Percentiles rank a stretch among this genome's conserved stretches.
Conservation (phyloP, 2,329 filamentous ascomycete genomes). For the Aspergillus transmontanensis region DNA sequence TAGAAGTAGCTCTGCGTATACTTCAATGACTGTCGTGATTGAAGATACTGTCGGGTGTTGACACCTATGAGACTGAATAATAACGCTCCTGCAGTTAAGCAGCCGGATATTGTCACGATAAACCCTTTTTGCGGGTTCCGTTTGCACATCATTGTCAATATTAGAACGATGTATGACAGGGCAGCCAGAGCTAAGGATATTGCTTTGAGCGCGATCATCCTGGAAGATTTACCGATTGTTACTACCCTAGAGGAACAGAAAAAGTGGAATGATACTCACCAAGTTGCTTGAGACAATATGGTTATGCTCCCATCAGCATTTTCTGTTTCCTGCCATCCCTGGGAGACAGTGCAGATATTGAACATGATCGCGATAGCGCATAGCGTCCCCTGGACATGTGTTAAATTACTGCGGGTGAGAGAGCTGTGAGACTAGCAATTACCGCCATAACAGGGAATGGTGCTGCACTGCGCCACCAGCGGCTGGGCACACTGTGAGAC, state of each 20-base stretch:
- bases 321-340: not conserved
- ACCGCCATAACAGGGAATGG: not conserved
- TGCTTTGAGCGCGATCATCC: not conserved
- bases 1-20: not conserved
- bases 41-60: not conserved
- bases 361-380: not conserved
- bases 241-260: not conserved
- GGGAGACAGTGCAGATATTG: not conserved
- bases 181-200: not conserved
- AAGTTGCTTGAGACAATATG: not conserved
- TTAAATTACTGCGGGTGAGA: not conserved
- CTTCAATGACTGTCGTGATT: not conserved
- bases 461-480: not conserved
- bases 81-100: not conserved
- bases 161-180: not conserved
- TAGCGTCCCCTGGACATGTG: not conserved
- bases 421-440: not conserved
- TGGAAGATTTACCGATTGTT: not conserved
- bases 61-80: not conserved
- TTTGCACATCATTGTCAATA: not conserved
- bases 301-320: not conserved
- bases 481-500: not conserved
- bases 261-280: not conserved
- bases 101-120: not conserved
- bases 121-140: not conserved